Evolutionary conservation across 768 basidiomycete genomes (phyloP).

Genomic region (Sutorius australiensis): DNA sequence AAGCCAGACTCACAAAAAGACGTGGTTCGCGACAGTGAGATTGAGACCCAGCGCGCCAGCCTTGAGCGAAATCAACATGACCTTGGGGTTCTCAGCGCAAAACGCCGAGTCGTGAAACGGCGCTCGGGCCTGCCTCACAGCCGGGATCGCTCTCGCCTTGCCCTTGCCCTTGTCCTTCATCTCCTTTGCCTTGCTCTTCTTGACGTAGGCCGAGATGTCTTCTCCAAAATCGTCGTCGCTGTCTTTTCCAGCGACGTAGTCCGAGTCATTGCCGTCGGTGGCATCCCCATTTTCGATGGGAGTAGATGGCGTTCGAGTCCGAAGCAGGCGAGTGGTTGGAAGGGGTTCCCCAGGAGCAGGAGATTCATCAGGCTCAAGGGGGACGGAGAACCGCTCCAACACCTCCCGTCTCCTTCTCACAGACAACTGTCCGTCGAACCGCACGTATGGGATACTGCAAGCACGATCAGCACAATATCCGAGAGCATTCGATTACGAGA

Average conservation of each 20-base stretch:
- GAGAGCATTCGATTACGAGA: neutral
- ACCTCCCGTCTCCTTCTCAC: slow-evolving; percentile 74
- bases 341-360: slow-evolving; percentile 15
- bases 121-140: slow-evolving; percentile 3
- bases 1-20: slow-evolving; percentile 57
- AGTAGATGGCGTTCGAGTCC: slow-evolving; percentile 1
- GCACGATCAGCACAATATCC: slow-evolving; percentile 1
- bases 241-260: slow-evolving; percentile 32
- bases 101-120: slow-evolving; percentile 20
- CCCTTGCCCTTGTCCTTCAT: slow-evolving; percentile 39
- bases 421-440: slow-evolving; percentile 87
- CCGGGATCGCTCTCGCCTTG: slow-evolving; percentile 26
- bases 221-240: slow-evolving; percentile 32
- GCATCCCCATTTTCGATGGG: slow-evolving; percentile 8
- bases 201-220: slow-evolving; percentile 29
- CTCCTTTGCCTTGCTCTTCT: slow-evolving; percentile 32
- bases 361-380: slow-evolving; percentile 41
- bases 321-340: slow-evolving; percentile 8
- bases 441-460: slow-evolving; percentile 65
- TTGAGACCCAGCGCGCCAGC: slow-evolving; percentile 85
- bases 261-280: slow-evolving; percentile 32
- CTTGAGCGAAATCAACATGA: slow-evolving; percentile 87
- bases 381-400: slow-evolving; percentile 69
- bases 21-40: slow-evolving; percentile 85
- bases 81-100: slow-evolving; percentile 53